Evolutionary conservation across 495 filamentous ascomycete genomes (phyloP).

Genomic region (Penicillium atrosanguineum): DNA sequence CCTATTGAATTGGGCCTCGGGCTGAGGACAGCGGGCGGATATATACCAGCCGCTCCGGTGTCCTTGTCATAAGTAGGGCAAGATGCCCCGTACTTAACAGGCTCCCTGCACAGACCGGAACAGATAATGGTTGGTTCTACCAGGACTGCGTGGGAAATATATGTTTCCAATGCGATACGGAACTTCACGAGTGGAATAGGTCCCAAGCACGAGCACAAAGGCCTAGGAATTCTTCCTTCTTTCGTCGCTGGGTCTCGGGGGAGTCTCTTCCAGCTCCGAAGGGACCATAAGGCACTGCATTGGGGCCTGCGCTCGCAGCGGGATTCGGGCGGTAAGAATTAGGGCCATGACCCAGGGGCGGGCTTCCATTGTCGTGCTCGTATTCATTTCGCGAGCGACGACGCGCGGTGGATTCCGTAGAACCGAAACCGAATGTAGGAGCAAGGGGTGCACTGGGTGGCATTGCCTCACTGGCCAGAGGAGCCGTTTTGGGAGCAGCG

Average conservation of each 20-base stretch:
- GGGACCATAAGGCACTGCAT: conserved; percentile 58
- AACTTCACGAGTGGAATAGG: conserved; percentile 82
- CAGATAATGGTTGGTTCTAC: background rate
- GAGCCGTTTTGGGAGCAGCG: conserved; percentile 35
- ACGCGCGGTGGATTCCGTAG: conserved; percentile 53
- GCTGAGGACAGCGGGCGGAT: background rate
- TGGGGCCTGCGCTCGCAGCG: conserved; percentile 62
- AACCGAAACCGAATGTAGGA: conserved; percentile 28
- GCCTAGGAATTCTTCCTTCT: conserved; percentile 90
- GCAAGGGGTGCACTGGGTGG: conserved; percentile 23
- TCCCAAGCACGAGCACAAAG: conserved; percentile 93
- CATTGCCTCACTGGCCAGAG: conserved; percentile 25
- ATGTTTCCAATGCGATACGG: background rate
- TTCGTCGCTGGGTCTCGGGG: conserved; percentile 77
- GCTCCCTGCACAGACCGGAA: background rate
- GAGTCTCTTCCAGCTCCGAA: conserved; percentile 78
- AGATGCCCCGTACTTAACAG: background rate
- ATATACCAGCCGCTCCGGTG: background rate
- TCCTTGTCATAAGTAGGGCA: background rate
- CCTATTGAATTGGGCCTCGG: background rate
- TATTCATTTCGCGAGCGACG: conserved; percentile 83
- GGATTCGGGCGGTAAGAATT: conserved; percentile 57
- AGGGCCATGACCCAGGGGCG: conserved; percentile 43
- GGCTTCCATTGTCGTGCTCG: conserved; percentile 69
- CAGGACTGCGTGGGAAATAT: background rate